Percentiles rank a stretch among this genome's conserved stretches.
These are phyloP conservation scores for Naumovozyma castellii DNA, from an alignment of 805 yeast species.

Conservation along the genomic window DNA sequence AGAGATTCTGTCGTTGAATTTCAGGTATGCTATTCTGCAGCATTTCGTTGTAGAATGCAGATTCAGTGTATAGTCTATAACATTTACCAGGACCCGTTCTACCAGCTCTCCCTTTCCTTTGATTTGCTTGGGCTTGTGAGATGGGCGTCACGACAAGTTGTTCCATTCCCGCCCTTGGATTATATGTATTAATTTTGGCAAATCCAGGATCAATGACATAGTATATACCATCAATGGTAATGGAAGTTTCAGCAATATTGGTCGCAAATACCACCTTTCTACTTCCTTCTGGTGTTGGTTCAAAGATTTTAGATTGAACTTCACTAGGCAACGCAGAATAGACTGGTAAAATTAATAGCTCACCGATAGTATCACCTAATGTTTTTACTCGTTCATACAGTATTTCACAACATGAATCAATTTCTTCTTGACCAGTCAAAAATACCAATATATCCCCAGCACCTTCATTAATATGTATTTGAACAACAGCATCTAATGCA, in stretches of 20 bases:
- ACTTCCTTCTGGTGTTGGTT: constrained; percentile 73
- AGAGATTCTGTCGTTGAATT: constrained; percentile 78
- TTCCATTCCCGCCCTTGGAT: constrained; percentile 86
- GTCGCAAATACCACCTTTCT: constrained; percentile 91
- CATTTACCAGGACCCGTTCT: constrained; percentile 96
- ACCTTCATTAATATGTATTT: constrained; percentile 73
- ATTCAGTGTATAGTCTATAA: constrained; percentile 79
- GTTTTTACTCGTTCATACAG: constrained; percentile 54
- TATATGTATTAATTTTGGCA: constrained; percentile 82
- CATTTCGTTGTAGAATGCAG: constrained; percentile 71
- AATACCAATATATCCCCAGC: constrained; percentile 76
- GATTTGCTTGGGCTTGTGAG: constrained; percentile 92
- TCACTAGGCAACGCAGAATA: constrained; percentile 89
- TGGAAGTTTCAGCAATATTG: constrained; percentile 93
- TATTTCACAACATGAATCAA: constrained; percentile 78
- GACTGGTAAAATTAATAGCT: constrained; percentile 72
- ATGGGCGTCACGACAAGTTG: constrained; percentile 74
- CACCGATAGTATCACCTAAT: constrained; percentile 55
- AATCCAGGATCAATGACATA: constrained; percentile 94
- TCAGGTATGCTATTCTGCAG: constrained; percentile 78
- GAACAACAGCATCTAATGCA: constrained; percentile 73
- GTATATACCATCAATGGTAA: constrained; percentile 87
- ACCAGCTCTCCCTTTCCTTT: constrained; percentile 95
- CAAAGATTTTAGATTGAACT: constrained; percentile 80
- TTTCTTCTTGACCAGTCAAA: constrained; percentile 89